Percentiles rank a stretch among this genome's conserved stretches.
phyloP scores from a whole-genome alignment of 2,329 filamentous ascomycete species.

The Xylariaceae sp. region DNA sequence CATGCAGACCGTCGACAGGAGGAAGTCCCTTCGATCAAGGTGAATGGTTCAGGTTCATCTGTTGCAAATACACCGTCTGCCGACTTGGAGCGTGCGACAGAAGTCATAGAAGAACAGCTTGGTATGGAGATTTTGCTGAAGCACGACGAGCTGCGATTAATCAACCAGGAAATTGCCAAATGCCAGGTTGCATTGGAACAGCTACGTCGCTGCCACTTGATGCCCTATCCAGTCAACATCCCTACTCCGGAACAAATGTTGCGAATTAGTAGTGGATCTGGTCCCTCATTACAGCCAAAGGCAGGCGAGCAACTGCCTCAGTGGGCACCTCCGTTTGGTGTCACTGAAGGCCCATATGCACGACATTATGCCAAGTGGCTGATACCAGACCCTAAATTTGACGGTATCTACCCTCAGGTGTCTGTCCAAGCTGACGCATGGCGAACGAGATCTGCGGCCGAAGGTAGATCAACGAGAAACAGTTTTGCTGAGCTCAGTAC shows the following conservation, averaged over 20 bases:
- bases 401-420: slow-evolving; percentile 56
- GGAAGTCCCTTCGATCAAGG: slow-evolving; percentile 23
- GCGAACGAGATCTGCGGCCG: slow-evolving; percentile 46
- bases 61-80: slow-evolving; percentile 4
- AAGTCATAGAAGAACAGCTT: slow-evolving; percentile 80
- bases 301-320: slow-evolving; percentile 63
- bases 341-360: slow-evolving; percentile 87
- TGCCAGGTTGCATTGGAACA: slow-evolving; percentile 93
- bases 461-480: slow-evolving; percentile 77
- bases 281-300: slow-evolving; percentile 61
- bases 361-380: slow-evolving; percentile 96
- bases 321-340: slow-evolving; percentile 84
- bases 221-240: slow-evolving; percentile 76
- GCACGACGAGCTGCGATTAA: slow-evolving; percentile 88
- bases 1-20: slow-evolving; percentile 30
- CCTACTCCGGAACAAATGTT: slow-evolving; percentile 64
- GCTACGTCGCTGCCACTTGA: slow-evolving; percentile 84
- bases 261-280: slow-evolving; percentile 70
- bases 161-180: slow-evolving; percentile 94
- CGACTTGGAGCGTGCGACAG: slow-evolving; percentile 54
- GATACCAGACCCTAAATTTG: slow-evolving; percentile 81
- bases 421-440: slow-evolving; percentile 39
- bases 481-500: slow-evolving; percentile 56
- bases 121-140: slow-evolving; percentile 89
- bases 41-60: slow-evolving; percentile 13